Base-by-base conservation (phyloP, 1,284 basidiomycete species). In the Moniliella sp. region DNA sequence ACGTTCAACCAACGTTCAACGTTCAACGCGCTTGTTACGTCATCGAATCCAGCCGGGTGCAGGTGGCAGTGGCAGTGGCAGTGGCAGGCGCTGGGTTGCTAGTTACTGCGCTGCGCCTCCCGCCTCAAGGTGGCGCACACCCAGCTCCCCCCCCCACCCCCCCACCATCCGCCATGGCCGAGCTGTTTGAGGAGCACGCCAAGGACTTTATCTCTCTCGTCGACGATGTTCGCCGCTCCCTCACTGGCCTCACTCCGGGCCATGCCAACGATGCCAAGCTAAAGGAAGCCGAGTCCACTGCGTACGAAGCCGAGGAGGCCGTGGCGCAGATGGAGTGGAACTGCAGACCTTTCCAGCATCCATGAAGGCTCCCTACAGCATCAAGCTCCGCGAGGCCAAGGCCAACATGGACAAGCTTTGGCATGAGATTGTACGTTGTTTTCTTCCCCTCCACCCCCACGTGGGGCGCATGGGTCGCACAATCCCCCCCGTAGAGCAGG, bases 291-390 rank as follows among this genome's bases (percentile, higher is more conserved):
- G 80, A 88, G 56, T 82, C 86, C 70, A 88, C 97, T 61, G 67
- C 93, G 2, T 91, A 97, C 55, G 91, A 99, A 64, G 88, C 86
- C 0, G 86, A 94, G 49, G 91, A 99, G 67, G 84, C 94, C 18
- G 40, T 55, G 7, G 82, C 81, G 19, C 91, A 99, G 71, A 94
- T 99, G 88, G 86, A 94, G 78, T 97, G 40, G 91, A 99, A 65
- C 76, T 91, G n/a, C 83, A 86, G 54, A 78, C 79, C 8, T 86
- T 94, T 60, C 84, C 86, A 0, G 75, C 79, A 50, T 46, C 50
- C 26, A 47, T 57, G 15, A 48, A 50, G 15, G 44, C 43, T 25
- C 38, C 47, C 25, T 59, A 41, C 26, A 16, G 35, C 3, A 40
- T 48, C 1, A 36, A 57, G 27, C 40, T 59, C 10, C 37, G 47